Conservation (phyloP, 164 flowering plant species). For the Nymphaea thermarum region DNA sequence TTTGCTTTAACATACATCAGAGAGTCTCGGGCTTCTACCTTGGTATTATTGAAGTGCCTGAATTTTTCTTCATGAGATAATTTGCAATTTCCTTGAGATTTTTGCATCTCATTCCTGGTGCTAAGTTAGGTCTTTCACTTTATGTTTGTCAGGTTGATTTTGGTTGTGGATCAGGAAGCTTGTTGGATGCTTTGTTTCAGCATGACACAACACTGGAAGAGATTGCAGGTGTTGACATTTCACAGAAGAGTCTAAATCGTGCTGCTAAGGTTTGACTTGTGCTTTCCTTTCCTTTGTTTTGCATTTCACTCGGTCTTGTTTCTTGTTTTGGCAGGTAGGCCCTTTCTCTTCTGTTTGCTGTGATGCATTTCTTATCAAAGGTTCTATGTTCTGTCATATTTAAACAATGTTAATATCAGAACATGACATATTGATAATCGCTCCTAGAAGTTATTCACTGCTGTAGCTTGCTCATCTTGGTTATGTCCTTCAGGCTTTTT, state of each 20-base stretch:
- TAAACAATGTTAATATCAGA: too few relatives aligned
- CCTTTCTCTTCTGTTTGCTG: not conserved
- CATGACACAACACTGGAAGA: slow-evolving; percentile 52
- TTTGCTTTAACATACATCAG: slow-evolving; percentile 63
- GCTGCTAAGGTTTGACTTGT: slow-evolving; percentile 71
- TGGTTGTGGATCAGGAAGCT: slow-evolving; percentile 95
- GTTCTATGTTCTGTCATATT: too few relatives aligned
- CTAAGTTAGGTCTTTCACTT: slow-evolving; percentile 1
- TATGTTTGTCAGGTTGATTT: slow-evolving; percentile 63
- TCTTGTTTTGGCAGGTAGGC: not conserved
- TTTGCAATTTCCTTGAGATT: not conserved
- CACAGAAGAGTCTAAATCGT: slow-evolving; percentile 61
- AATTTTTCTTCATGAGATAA: not conserved
- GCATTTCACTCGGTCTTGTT: not conserved
- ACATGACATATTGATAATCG: too few relatives aligned
- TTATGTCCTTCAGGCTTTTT: too few relatives aligned
- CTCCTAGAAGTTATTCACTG: too few relatives aligned
- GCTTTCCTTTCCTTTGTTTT: not conserved
- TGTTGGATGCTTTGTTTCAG: slow-evolving; percentile 61
- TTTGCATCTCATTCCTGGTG: not conserved
- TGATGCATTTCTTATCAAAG: not conserved
- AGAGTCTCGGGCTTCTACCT: slow-evolving; percentile 54
- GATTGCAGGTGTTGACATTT: slow-evolving; percentile 84
- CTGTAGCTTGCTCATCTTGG: too few relatives aligned
- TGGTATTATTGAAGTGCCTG: slow-evolving; percentile 32